Evolutionary conservation across 345 rosid species (phyloP), one percentile per base, ranked within the genome.

Genomic region (Aegle marmelos): DNA sequence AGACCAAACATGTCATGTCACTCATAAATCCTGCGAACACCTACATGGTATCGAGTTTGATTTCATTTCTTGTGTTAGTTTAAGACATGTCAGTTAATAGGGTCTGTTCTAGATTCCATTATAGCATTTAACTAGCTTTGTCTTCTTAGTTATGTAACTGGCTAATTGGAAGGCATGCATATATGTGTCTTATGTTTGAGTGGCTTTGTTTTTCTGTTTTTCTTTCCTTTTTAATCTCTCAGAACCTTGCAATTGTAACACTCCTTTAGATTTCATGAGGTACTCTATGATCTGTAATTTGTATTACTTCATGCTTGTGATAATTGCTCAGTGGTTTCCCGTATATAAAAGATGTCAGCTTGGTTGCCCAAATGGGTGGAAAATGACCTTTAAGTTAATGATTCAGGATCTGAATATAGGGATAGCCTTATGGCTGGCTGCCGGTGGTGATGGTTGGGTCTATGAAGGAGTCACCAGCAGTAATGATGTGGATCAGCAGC

Each of bases 371-470:
- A 45, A 30, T 69, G 22, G 24, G 73, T 28, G 50, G 48, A 28
- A 77, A 28, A 25, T 58, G 30, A 62, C 27, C 10, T 61, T 57
- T 36, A 11, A 57, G 56, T 41, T 82, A 54, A 72, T 68, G 39
- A 80, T 85, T 62, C 88, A 96, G 99, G 99, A 96, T 84, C 86
- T 96, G 74, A 94, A 96, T 84, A 94, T 96, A 75, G 99, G 99
- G 76, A 86, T 88, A 77, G 98, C 99, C 56, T 79, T 96, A 25
- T 96, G 99, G 99, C 88, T 94, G 65, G 97, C 98, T 80, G 87
- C 98, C 53, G 53, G 88, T 9, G 97, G 98, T 65, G 88, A 91
- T 80, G 99, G 99, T 82, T 88, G 93, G 97, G 80, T 91, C 62
- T 80, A 75, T 73, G 79, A 90, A 80, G 90, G 83, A 67, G 77